Percentiles rank a stretch among this genome's conserved stretches.
These are phyloP conservation scores for Paecilomyces niveus DNA, from an alignment of 2,329 filamentous ascomycete species.

Conservation along the genomic window DNA sequence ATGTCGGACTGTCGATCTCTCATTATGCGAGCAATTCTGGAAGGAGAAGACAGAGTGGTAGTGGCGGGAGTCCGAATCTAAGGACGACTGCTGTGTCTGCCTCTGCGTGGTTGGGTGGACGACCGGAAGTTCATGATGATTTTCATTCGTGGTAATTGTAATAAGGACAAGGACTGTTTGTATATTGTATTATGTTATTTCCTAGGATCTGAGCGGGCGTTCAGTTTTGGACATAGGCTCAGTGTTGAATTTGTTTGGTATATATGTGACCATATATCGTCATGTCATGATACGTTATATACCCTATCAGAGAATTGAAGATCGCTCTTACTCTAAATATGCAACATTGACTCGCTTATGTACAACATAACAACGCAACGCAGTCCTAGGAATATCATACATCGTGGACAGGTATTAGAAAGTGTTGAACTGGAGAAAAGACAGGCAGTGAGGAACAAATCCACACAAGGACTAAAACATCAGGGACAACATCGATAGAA, in stretches of 20 bases:
- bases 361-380: neutral
- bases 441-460: neutral
- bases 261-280: neutral
- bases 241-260: neutral
- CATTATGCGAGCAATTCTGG: slow-evolving; percentile 12
- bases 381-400: neutral
- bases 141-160: neutral
- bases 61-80: neutral
- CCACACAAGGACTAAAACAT: neutral
- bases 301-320: neutral
- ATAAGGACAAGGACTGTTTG: neutral
- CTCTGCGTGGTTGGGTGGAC: neutral
- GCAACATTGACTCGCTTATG: neutral
- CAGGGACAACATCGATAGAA: no score
- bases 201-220: neutral
- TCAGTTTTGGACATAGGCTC: neutral
- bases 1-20: slow-evolving; percentile 13
- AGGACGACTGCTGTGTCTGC: neutral
- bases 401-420: neutral
- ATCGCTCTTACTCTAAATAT: neutral
- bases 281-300: neutral
- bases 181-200: neutral
- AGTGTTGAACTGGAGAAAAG: neutral
- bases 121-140: neutral
- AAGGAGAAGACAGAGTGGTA: neutral